Conservation (phyloP, 2,329 filamentous ascomycete species). For the Aspergillus ibericus region DNA sequence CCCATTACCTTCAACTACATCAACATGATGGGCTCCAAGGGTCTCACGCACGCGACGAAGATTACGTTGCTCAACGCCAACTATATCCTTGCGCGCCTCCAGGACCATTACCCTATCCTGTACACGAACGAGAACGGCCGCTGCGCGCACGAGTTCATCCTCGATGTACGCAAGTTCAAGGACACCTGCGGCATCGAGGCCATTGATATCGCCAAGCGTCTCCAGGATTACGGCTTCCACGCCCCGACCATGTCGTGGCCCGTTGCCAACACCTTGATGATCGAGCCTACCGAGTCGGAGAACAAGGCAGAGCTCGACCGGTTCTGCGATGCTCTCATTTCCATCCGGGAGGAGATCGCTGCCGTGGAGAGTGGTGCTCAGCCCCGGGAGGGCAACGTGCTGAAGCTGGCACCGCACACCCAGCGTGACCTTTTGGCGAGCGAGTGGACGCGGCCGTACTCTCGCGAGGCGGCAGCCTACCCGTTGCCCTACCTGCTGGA, state of each 20-base stretch:
- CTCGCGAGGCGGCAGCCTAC: conserved; percentile 80
- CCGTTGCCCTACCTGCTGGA: conserved; percentile 77
- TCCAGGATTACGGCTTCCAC: conserved; percentile 97
- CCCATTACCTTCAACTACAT: conserved; percentile 96
- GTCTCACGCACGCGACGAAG: conserved; percentile 85
- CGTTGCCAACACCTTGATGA: conserved; percentile 93
- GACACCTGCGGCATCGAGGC: conserved; percentile 81
- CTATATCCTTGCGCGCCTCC: conserved; percentile 87
- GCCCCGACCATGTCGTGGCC: conserved; percentile 97
- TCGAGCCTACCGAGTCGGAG: conserved; percentile 94
- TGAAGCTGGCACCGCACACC: conserved; percentile 87
- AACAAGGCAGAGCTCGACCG: conserved; percentile 89
- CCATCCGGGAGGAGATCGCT: conserved; percentile 80
- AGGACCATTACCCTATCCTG: conserved; percentile 83
- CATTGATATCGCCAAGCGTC: conserved; percentile 92
- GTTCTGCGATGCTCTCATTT: conserved; percentile 86
- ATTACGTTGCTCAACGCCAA: conserved; percentile 95
- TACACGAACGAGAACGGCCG: conserved; percentile 87
- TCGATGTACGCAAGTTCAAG: conserved; percentile 83
- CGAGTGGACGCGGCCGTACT: conserved; percentile 82
- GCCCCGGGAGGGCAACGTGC: conserved; percentile 74
- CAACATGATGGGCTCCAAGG: conserved; percentile 82
- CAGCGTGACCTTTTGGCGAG: conserved; percentile 73
- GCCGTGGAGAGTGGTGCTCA: conserved; percentile 77
- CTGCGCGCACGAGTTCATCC: conserved; percentile 96